phyloP scores from a whole-genome alignment of 169 alveolate genomes.

The Babesia ovata region DNA sequence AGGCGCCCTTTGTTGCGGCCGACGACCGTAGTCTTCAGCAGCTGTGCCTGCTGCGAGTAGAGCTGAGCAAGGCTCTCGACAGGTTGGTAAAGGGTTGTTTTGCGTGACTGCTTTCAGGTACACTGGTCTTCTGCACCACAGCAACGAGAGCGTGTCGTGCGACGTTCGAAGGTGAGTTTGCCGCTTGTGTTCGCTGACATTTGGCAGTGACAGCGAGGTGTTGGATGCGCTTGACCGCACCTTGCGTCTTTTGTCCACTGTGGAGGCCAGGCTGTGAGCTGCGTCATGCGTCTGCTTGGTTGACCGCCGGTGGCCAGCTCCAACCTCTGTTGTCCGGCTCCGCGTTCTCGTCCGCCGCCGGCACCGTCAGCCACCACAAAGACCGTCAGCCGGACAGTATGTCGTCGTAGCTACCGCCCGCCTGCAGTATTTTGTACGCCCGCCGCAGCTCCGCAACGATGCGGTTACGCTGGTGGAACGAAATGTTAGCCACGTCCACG shows the following conservation, averaged over 20 bases:
- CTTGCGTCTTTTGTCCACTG: conserved; percentile 23
- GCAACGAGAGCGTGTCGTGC: conserved; percentile 20
- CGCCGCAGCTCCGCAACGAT: conserved; percentile 42
- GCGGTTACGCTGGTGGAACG: conserved; percentile 52
- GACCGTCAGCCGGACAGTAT: conserved; percentile 13
- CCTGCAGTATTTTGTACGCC: conserved; percentile 45
- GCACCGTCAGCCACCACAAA: neutral
- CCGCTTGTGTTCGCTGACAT: neutral
- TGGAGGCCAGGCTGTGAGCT: neutral
- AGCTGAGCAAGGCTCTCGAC: conserved; percentile 27
- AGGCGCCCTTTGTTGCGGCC: neutral
- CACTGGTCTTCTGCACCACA: conserved; percentile 11
- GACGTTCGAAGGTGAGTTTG: neutral
- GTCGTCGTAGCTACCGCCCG: conserved; percentile 28
- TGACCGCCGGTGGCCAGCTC: too few species aligned
- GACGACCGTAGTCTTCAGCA: conserved; percentile 33
- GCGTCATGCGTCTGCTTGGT: too few species aligned
- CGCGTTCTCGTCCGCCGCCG: neutral
- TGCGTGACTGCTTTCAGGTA: neutral
- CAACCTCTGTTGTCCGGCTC: neutral
- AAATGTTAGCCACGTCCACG: conserved; percentile 77
- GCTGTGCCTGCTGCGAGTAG: conserved; percentile 31
- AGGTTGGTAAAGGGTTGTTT: neutral
- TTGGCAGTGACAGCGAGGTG: conserved; percentile 11
- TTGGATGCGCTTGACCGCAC: conserved; percentile 15